Evolutionary conservation across 2,329 filamentous ascomycete species (phyloP).

Genomic region (Aspergillus ustus): DNA sequence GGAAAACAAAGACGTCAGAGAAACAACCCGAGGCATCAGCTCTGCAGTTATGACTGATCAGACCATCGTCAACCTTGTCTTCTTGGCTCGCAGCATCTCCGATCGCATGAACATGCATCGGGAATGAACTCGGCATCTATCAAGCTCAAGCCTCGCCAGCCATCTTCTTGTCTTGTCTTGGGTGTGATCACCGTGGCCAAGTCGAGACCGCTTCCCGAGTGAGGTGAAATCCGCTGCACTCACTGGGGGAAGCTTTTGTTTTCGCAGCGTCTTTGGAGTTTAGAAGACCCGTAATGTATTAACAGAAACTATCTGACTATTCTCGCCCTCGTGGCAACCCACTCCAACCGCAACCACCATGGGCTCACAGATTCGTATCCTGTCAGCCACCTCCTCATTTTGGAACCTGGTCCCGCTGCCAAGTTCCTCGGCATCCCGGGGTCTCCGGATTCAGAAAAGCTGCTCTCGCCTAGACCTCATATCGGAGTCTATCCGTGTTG

Average conservation of each 20-base stretch:
- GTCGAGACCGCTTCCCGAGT: background rate
- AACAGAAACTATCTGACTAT: background rate
- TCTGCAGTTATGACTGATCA: background rate
- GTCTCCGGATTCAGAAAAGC: background rate
- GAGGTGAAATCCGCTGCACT: background rate
- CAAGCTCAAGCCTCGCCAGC: conserved; percentile 2
- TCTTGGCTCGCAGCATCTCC: conserved; percentile 21
- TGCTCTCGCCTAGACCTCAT: background rate
- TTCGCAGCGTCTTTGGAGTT: too few species aligned
- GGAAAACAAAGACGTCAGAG: background rate
- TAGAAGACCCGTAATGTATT: background rate
- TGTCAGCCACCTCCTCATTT: background rate
- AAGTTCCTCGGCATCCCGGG: conserved; percentile 9
- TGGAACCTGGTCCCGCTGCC: background rate
- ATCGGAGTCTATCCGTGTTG: conserved; percentile 1
- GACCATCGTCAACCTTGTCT: conserved; percentile 1
- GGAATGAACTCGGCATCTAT: conserved; percentile 4
- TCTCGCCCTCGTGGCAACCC: background rate
- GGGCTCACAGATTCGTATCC: background rate
- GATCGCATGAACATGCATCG: conserved; percentile 7
- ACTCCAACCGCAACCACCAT: background rate
- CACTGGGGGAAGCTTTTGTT: too few species aligned
- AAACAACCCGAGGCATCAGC: conserved; percentile 13
- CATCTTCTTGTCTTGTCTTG: background rate
- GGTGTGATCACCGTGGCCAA: background rate